These are phyloP conservation scores for Ustilago sp. DNA, from an alignment of 1,284 basidiomycete genomes.

Conservation along the genomic window DNA sequence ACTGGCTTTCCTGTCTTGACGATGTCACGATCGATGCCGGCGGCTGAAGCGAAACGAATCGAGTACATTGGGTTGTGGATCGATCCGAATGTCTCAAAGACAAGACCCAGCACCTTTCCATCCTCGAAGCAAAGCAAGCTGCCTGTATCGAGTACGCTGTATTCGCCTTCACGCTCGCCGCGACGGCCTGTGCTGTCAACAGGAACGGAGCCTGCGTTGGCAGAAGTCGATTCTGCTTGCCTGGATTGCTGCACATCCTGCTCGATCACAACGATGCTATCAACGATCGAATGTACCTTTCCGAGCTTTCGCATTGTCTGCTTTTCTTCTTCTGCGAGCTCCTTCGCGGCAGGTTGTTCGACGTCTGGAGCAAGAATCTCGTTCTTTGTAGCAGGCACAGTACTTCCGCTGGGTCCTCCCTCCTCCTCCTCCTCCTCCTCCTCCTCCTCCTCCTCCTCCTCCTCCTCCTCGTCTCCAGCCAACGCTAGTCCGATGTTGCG, in stretches of 20 bases:
- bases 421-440: conserved; percentile 57
- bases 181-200: conserved; percentile 48
- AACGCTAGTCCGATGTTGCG: conserved; percentile 1
- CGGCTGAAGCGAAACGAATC: conserved; percentile 72
- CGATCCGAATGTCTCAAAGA: conserved; percentile 91
- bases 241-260: conserved; percentile 52
- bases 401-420: conserved; percentile 15
- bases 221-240: background rate
- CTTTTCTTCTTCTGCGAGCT: conserved; percentile 42
- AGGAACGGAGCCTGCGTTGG: conserved; percentile 20
- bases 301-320: conserved; percentile 53
- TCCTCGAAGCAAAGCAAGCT: conserved; percentile 88
- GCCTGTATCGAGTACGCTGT: conserved; percentile 84
- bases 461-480: conserved; percentile 48
- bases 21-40: conserved; percentile 62
- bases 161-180: conserved; percentile 55
- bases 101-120: conserved; percentile 83
- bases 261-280: conserved; percentile 63
- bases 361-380: conserved; percentile 54
- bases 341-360: conserved; percentile 36
- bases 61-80: conserved; percentile 86
- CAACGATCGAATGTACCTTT: conserved; percentile 62
- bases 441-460: conserved; percentile 48
- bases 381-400: conserved; percentile 59
- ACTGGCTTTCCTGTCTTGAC: conserved; percentile 70